phyloP scores from a whole-genome alignment of 1,139 yeast genomes.

The Kluyveromyces marxianus region DNA sequence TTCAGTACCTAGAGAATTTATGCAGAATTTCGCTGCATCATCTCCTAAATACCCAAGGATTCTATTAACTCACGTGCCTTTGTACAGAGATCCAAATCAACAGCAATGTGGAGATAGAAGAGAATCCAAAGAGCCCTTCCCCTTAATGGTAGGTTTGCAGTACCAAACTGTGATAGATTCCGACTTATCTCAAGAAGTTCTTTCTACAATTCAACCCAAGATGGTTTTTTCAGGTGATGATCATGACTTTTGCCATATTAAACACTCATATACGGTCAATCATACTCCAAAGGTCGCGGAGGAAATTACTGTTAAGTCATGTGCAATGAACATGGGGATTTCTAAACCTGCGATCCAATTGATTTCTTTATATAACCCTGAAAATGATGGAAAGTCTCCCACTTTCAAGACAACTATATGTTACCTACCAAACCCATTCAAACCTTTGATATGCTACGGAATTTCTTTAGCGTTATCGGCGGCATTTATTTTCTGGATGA shows the following conservation, averaged over 20 bases:
- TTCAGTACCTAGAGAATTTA: slow-evolving; percentile 34
- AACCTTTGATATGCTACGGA: slow-evolving; percentile 40
- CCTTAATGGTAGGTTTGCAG: slow-evolving; percentile 64
- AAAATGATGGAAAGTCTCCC: slow-evolving; percentile 6
- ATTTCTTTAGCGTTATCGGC: slow-evolving; percentile 22
- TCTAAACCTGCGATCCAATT: slow-evolving; percentile 78
- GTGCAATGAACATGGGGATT: slow-evolving; percentile 92
- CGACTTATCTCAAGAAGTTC: slow-evolving; percentile 48
- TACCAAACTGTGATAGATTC: slow-evolving; percentile 69
- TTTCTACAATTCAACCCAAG: slow-evolving; percentile 52
- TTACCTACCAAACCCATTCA: slow-evolving; percentile 63
- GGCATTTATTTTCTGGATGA: slow-evolving; percentile 14
- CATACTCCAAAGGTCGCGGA: slow-evolving; percentile 38
- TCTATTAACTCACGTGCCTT: slow-evolving; percentile 72
- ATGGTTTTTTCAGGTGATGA: slow-evolving; percentile 88
- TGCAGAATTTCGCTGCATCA: slow-evolving; percentile 22
- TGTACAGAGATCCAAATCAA: slow-evolving; percentile 47
- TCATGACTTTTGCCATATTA: slow-evolving; percentile 85
- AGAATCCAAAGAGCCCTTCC: slow-evolving; percentile 57
- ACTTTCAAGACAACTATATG: slow-evolving; percentile 37
- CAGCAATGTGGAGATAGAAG: slow-evolving; percentile 62
- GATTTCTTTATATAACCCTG: slow-evolving; percentile 56
- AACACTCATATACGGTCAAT: slow-evolving; percentile 41
- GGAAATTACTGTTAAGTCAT: slow-evolving; percentile 82
- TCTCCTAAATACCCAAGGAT: slow-evolving; percentile 50